Base-by-base conservation (phyloP, 2,329 filamentous ascomycete species). In the Aspergillus carbonarius region DNA sequence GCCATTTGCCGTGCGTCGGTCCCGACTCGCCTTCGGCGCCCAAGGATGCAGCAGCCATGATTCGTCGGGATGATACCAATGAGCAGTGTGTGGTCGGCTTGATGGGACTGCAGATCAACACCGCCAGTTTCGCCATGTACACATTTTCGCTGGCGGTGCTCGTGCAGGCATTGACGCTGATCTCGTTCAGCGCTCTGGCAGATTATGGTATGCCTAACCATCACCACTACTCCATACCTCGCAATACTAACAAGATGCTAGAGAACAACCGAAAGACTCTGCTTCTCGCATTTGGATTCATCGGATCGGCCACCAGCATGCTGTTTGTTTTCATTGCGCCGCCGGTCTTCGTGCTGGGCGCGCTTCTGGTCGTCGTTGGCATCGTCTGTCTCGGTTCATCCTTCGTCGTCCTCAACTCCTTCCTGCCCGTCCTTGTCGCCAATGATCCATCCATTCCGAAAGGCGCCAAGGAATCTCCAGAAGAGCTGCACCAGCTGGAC, bases 391-490 rank as follows among this genome's bases (percentile, higher is more conserved):
- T 96, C 63, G 93, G 93, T 5, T 91, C 92, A 4, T 96, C 91
- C 0, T 96, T 96, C 70, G 93, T 97, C 3, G 82, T 97, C 5
- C 79, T 97, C 25, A 97, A 97, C 76, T 96, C 92, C 0, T 97
- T 96, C 67, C 81, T 97, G 25, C 93, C 93, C 0, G 81, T 97
- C 3, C 82, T 97, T 2, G 93, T 96, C 57, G 84, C 92, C 46
- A 87, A 95, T 68, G 91, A 96, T 72, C 86, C 89, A 1, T 78
- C 77, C 0, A 71, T 82, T 12, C 74, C 74, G 55, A 70, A 69
- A 15, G 55, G 62, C 1, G 15, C 32, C n/a, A 60, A 66, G 32
- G 39, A 62, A 37, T 59, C 70, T 1, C 57, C 46, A 2, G 65
- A 68, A 12, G 69, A 73, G 46, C 52, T 73, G 39, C 68, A 70